phyloP scores from a whole-genome alignment of 2,329 filamentous ascomycete species.

The Cercospora citrullina region DNA sequence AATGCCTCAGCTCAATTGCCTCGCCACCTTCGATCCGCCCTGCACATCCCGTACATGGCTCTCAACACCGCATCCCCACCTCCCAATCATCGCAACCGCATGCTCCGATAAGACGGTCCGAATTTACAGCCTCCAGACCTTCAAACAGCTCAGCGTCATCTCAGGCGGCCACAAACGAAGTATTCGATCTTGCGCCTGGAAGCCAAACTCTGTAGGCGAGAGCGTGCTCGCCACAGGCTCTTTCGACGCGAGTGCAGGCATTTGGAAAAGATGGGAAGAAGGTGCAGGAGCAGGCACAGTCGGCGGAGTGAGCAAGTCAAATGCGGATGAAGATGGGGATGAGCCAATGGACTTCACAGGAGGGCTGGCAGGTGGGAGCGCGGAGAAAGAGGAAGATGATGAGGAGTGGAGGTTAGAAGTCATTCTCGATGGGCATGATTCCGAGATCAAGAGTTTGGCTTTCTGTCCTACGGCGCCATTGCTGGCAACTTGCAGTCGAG shows the following conservation, averaged over 20 bases:
- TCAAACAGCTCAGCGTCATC: constrained; percentile 75
- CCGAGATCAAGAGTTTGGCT: constrained; percentile 79
- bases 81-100: constrained; percentile 85
- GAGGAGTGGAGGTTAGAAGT: constrained; percentile 93
- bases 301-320: constrained; percentile 9
- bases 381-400: constrained; percentile 54
- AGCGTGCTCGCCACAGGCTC: constrained; percentile 86
- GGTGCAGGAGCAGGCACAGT: constrained; percentile 29
- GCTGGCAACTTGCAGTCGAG: constrained; percentile 84
- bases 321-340: constrained; percentile 13
- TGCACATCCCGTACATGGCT: constrained; percentile 73
- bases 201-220: constrained; percentile 64
- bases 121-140: constrained; percentile 81
- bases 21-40: constrained; percentile 56
- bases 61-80: constrained; percentile 78
- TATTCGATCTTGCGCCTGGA: constrained; percentile 85
- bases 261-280: constrained; percentile 66
- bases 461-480: constrained; percentile 74
- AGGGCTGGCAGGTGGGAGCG: constrained; percentile 34
- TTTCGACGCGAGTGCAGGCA: constrained; percentile 87
- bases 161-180: constrained; percentile 88
- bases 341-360: constrained; percentile 38
- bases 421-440: constrained; percentile 91
- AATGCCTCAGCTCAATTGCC: constrained; percentile 41
- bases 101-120: constrained; percentile 84